Conservation (phyloP, 1,284 basidiomycete genomes). For the Cutaneotrichosporon sp. region DNA sequence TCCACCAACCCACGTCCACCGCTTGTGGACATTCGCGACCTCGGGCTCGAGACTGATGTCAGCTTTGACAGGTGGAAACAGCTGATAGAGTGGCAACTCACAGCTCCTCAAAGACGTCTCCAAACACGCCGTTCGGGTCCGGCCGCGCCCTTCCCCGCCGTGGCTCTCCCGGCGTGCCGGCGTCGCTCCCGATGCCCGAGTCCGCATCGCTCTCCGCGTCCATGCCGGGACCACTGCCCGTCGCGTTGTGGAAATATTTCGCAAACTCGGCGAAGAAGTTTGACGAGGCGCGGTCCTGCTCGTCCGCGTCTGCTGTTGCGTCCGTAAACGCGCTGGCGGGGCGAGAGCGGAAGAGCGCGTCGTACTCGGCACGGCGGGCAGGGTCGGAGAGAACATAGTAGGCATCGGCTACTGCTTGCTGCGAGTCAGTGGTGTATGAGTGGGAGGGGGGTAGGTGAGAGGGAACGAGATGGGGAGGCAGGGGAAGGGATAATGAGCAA, state of each 20-base stretch:
- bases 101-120: slow-evolving; percentile 85
- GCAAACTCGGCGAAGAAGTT: slow-evolving; percentile 75
- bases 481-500: neutral
- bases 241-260: slow-evolving; percentile 57
- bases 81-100: slow-evolving; percentile 21
- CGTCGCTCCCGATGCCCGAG: neutral
- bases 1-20: slow-evolving; percentile 58
- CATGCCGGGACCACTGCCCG: slow-evolving; percentile 2
- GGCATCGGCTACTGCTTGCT: slow-evolving; percentile 83
- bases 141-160: slow-evolving; percentile 48
- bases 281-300: slow-evolving; percentile 61
- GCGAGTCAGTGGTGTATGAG: neutral
- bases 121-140: slow-evolving; percentile 74
- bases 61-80: neutral
- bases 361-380: slow-evolving; percentile 72
- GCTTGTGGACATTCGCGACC: slow-evolving; percentile 43
- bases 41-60: slow-evolving; percentile 45
- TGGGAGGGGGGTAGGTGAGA: neutral
- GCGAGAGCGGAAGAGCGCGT: slow-evolving; percentile 57
- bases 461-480: neutral
- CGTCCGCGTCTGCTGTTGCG: slow-evolving; percentile 35
- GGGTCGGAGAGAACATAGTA: slow-evolving; percentile 91
- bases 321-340: slow-evolving; percentile 33
- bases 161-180: neutral
- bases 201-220: neutral